Percentiles rank a stretch among this genome's conserved stretches.
Conservation (phyloP, 2,329 filamentous ascomycete species). For the Endoconidiophora polonica region DNA sequence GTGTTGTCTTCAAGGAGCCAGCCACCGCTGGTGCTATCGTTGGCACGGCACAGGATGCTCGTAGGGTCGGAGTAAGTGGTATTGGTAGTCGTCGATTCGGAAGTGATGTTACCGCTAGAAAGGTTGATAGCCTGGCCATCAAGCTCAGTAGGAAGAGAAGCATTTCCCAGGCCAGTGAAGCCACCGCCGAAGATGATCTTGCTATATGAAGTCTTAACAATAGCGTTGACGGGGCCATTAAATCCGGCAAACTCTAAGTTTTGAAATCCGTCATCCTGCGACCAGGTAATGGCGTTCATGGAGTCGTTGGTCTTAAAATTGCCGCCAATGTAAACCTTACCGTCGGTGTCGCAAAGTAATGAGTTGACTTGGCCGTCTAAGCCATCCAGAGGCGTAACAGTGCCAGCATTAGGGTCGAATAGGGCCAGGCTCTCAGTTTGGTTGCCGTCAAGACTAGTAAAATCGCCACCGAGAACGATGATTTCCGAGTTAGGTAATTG, state of each 20-base stretch:
- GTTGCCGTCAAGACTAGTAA: conserved; percentile 69
- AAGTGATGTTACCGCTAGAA: conserved; percentile 55
- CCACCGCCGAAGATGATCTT: conserved; percentile 84
- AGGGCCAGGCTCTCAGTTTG: conserved; percentile 65
- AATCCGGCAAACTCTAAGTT: conserved; percentile 84
- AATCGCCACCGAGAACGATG: conserved; percentile 84
- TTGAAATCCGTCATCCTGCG: conserved; percentile 48
- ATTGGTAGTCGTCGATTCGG: conserved; percentile 42
- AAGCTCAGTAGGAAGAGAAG: conserved; percentile 45
- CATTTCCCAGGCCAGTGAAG: conserved; percentile 76
- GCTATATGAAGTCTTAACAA: conserved; percentile 60
- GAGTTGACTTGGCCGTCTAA: conserved; percentile 69
- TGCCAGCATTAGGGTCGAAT: conserved; percentile 55
- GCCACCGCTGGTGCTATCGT: conserved; percentile 55
- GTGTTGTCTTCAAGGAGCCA: conserved; percentile 62
- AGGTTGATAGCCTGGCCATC: conserved; percentile 75
- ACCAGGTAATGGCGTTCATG: conserved; percentile 80
- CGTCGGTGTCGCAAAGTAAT: conserved; percentile 63
- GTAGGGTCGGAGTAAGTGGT: conserved; percentile 56
- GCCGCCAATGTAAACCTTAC: conserved; percentile 81
- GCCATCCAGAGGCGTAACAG: conserved; percentile 60
- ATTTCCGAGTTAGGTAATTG: conserved; percentile 44
- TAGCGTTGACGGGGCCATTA: conserved; percentile 80
- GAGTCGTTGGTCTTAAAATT: conserved; percentile 67
- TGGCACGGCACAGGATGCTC: conserved; percentile 62